Evolutionary conservation across 2,329 filamentous ascomycete genomes (phyloP).

Genomic region (Domatiomyces globalis): DNA sequence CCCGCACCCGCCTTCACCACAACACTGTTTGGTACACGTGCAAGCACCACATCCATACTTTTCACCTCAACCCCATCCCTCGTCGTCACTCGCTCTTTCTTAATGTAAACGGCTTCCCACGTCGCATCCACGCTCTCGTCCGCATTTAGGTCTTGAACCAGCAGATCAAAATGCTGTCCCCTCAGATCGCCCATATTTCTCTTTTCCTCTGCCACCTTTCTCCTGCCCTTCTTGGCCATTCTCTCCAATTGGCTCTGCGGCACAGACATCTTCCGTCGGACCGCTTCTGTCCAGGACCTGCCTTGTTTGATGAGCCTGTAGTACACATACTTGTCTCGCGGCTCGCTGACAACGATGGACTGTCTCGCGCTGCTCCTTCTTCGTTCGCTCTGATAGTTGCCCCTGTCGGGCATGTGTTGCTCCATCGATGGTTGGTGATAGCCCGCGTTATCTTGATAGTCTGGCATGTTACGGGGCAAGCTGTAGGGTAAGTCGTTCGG

Average conservation of each 20-base stretch:
- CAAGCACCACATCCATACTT: constrained; percentile 14
- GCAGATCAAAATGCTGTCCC: constrained; percentile 7
- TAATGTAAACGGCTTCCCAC: constrained; percentile 13
- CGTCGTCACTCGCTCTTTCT: constrained; percentile 6
- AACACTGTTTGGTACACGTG: neutral
- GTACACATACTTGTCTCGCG: constrained; percentile 9
- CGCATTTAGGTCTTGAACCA: constrained; percentile 6
- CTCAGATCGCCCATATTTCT: constrained; percentile 8
- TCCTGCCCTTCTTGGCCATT: constrained; percentile 5
- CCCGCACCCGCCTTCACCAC: neutral
- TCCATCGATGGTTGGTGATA: neutral
- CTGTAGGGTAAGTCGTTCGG: no score
- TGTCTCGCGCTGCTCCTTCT: neutral
- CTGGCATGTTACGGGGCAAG: no score
- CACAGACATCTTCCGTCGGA: constrained; percentile 3
- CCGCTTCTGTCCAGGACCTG: constrained; percentile 9
- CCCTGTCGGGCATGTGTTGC: neutral
- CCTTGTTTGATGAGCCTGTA: constrained; percentile 10
- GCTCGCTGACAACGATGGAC: neutral
- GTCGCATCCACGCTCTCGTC: constrained; percentile 7
- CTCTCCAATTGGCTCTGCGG: constrained; percentile 12
- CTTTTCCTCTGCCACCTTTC: constrained; percentile 10
- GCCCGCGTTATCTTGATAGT: neutral
- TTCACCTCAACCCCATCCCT: constrained; percentile 6
- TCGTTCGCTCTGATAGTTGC: neutral